phyloP scores from a whole-genome alignment of 192 early-diverging fungal genomes.

The Coemansia sp. region DNA sequence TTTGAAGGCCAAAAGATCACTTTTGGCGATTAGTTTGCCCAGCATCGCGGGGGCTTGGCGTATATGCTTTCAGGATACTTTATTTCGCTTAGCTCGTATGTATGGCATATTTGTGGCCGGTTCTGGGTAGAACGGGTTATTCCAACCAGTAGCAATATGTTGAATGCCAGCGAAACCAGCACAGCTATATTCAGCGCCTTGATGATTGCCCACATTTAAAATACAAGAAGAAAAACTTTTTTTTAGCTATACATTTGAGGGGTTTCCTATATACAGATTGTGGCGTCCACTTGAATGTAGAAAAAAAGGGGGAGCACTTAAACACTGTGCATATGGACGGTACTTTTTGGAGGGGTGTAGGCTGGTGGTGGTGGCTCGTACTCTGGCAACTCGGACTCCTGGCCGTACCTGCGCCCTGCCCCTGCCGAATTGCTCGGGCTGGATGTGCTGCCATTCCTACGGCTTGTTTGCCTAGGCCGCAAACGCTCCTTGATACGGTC shows the following conservation, averaged over 20 bases:
- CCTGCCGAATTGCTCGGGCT: background rate
- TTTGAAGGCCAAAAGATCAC: constrained; percentile 70
- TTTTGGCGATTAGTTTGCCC: constrained; percentile 53
- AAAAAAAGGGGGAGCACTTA: background rate
- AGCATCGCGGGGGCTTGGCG: constrained; percentile 13
- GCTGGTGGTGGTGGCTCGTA: constrained; percentile 42
- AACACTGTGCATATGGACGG: background rate
- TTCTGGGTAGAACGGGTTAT: constrained; percentile 15
- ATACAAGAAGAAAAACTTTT: constrained; percentile 5
- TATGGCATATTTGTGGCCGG: constrained; percentile 19
- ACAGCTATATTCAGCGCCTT: constrained; percentile 32
- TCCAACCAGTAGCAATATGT: constrained; percentile 23
- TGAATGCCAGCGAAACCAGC: constrained; percentile 30
- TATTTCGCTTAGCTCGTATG: constrained; percentile 21
- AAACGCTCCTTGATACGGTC: background rate
- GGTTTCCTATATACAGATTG: constrained; percentile 1
- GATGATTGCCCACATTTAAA: constrained; percentile 21
- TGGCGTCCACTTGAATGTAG: constrained; percentile 11
- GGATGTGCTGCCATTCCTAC: too few species aligned
- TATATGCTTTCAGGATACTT: constrained; percentile 9
- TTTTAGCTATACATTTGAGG: background rate
- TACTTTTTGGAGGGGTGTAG: constrained; percentile 19
- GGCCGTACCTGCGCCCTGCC: background rate
- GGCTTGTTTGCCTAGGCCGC: too few species aligned
- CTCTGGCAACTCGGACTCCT: constrained; percentile 20